phyloP scores from a whole-genome alignment of 2,329 filamentous ascomycete genomes.

The Colletotrichum simmondsii region DNA sequence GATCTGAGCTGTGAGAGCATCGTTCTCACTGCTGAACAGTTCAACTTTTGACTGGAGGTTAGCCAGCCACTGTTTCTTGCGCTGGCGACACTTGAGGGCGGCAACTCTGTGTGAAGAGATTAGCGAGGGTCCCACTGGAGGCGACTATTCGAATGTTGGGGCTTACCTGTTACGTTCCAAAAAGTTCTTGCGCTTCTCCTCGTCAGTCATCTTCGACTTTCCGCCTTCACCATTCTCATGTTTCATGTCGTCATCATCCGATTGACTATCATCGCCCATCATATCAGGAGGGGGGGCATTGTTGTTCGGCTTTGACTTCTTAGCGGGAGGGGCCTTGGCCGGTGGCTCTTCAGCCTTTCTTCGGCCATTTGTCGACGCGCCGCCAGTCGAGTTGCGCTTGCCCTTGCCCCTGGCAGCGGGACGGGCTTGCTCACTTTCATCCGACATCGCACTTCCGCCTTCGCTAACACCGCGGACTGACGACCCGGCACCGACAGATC shows the following conservation, averaged over 20 bases:
- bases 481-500: constrained; percentile 46
- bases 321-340: constrained; percentile 71
- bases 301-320: constrained; percentile 76
- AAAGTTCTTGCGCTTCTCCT: constrained; percentile 99
- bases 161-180: constrained; percentile 92
- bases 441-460: constrained; percentile 75
- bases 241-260: constrained; percentile 62
- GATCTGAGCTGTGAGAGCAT: constrained; percentile 85
- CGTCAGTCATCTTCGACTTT: constrained; percentile 91
- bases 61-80: constrained; percentile 98
- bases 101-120: constrained; percentile 74
- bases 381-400: constrained; percentile 69
- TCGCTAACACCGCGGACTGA: constrained; percentile 72
- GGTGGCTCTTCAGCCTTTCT: constrained; percentile 80
- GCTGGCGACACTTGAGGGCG: constrained; percentile 94
- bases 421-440: constrained; percentile 77
- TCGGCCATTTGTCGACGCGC: constrained; percentile 68
- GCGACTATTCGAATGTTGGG: not conserved
- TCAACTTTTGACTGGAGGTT: constrained; percentile 97
- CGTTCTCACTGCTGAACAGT: constrained; percentile 91
- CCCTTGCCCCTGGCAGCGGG: constrained; percentile 73
- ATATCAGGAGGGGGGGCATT: constrained; percentile 42
- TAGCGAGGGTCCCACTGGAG: constrained; percentile 33
- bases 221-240: constrained; percentile 62
- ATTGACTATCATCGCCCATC: constrained; percentile 40